Conservation (phyloP, 2,329 filamentous ascomycete species). For the Sarocladium kiliense region DNA sequence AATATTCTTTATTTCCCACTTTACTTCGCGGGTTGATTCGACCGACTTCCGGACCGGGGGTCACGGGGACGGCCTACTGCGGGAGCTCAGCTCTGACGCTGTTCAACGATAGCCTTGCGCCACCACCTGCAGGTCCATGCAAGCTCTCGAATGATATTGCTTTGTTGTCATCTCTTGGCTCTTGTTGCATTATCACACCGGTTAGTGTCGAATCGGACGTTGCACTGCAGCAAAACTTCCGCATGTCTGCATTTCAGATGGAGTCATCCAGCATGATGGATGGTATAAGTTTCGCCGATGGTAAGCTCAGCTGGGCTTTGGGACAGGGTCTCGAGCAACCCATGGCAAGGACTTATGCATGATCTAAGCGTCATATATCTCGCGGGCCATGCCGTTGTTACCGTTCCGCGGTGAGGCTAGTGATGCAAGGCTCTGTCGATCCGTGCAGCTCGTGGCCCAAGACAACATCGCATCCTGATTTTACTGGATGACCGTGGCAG, state of each 20-base stretch:
- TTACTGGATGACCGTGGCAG: too few species aligned
- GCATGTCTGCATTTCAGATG: neutral
- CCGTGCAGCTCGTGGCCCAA: neutral
- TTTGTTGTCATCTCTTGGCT: neutral
- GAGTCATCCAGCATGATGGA: neutral
- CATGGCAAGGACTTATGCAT: neutral
- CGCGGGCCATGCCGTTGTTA: neutral
- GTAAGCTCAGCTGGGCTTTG: neutral
- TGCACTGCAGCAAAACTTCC: neutral
- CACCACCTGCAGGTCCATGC: neutral
- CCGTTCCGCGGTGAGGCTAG: neutral
- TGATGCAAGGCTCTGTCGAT: neutral
- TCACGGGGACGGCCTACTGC: neutral
- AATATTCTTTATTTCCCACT: neutral
- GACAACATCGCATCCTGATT: too few species aligned
- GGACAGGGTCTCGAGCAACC: neutral
- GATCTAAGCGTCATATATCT: neutral
- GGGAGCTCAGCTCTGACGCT: neutral
- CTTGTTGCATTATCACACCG: neutral
- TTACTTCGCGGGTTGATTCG: neutral
- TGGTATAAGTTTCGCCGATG: neutral
- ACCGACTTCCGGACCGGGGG: neutral
- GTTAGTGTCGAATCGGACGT: neutral
- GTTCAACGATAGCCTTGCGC: conserved; percentile 5
- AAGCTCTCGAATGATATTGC: neutral